Conservation (phyloP, 129 eudicot genomes). For the Arctium minus region DNA sequence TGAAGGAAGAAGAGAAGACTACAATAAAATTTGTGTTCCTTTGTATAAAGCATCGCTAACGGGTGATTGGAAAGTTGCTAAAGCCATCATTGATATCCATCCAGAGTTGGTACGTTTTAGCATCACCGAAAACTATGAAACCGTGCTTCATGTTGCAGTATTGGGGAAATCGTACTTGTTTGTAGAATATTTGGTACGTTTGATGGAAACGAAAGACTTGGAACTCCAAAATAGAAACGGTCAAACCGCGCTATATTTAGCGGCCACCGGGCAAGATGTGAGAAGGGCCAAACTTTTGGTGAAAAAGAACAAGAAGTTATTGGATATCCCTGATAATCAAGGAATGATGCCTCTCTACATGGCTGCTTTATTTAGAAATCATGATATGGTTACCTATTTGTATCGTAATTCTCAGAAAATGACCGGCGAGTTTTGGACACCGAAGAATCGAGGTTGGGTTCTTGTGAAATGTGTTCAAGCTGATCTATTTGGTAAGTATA, state of each 20-base stretch:
- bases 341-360: slow-evolving; percentile 17
- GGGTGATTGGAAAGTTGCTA: neutral
- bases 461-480: slow-evolving; percentile 20
- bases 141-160: slow-evolving; percentile 38
- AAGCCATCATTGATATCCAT: neutral
- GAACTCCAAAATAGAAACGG: slow-evolving; percentile 14
- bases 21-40: neutral
- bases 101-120: neutral
- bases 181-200: neutral
- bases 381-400: slow-evolving; percentile 27
- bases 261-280: slow-evolving; percentile 23
- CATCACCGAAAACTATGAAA: slow-evolving; percentile 27
- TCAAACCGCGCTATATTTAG: slow-evolving; percentile 35
- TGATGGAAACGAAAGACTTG: slow-evolving; percentile 6
- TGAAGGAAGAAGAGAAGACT: neutral
- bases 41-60: neutral
- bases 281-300: slow-evolving; percentile 22
- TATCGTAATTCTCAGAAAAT: neutral
- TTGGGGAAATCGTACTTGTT: slow-evolving; percentile 3
- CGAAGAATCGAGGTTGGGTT: slow-evolving; percentile 4
- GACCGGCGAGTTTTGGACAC: neutral
- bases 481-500: slow-evolving; percentile 26
- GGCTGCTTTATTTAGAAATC: slow-evolving; percentile 10
- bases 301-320: slow-evolving; percentile 2
- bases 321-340: slow-evolving; percentile 1